Evolutionary conservation across 768 basidiomycete genomes (phyloP).

Genomic region (Rhodotorula diobovata): DNA sequence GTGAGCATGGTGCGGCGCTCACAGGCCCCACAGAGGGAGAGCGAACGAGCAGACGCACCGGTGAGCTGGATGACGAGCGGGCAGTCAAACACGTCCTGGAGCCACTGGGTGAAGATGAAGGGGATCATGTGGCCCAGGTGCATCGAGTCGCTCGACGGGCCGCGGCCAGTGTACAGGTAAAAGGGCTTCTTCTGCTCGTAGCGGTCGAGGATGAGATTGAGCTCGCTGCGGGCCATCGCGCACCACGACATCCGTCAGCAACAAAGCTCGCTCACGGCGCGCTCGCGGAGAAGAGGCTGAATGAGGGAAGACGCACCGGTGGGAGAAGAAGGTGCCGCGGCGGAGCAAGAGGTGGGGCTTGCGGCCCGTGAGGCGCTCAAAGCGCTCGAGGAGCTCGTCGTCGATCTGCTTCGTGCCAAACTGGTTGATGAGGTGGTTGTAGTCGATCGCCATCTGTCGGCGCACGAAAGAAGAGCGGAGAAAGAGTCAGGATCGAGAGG

Average conservation of each 20-base stretch:
- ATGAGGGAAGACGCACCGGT: slow-evolving; percentile 60
- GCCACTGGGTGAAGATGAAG: slow-evolving; percentile 97
- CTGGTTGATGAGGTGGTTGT: slow-evolving; percentile 87
- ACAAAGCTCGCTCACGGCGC: not conserved
- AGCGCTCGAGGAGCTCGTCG: slow-evolving; percentile 69
- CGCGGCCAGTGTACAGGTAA: slow-evolving; percentile 94
- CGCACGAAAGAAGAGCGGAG: not conserved
- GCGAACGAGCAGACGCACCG: slow-evolving; percentile 57
- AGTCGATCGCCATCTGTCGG: slow-evolving; percentile 70
- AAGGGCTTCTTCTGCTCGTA: slow-evolving; percentile 97
- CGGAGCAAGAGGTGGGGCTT: slow-evolving; percentile 82
- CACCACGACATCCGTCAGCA: too few species aligned
- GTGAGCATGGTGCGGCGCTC: too few species aligned
- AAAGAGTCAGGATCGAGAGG: too few species aligned
- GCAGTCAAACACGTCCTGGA: slow-evolving; percentile 91
- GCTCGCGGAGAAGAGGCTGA: not conserved
- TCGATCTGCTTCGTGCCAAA: slow-evolving; percentile 87
- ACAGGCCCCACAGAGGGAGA: too few species aligned
- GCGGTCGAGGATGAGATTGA: slow-evolving; percentile 86
- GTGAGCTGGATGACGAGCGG: slow-evolving; percentile 94
- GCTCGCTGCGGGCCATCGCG: slow-evolving; percentile 60
- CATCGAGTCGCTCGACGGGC: slow-evolving; percentile 93
- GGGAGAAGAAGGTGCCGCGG: slow-evolving; percentile 94
- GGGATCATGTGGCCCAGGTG: slow-evolving; percentile 97
- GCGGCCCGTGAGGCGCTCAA: slow-evolving; percentile 83